phyloP scores from a whole-genome alignment of 176 grass and related monocot genomes.

The Aegilops longissima region DNA sequence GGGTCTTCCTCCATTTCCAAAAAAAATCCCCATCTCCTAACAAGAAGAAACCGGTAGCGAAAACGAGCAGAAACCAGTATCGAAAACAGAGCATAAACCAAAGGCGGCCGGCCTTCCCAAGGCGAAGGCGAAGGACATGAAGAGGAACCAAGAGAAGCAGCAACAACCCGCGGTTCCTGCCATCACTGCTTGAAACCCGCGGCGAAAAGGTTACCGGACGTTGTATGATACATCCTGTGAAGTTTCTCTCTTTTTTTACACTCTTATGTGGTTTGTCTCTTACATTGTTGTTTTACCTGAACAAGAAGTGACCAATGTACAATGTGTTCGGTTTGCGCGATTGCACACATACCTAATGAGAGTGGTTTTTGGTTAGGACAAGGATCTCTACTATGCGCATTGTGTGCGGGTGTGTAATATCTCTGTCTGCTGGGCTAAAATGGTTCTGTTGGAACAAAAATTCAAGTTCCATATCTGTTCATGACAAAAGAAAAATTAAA shows the following conservation, averaged over 20 bases:
- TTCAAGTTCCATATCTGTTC: not conserved
- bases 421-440: slow-evolving; percentile 28
- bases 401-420: slow-evolving; percentile 50
- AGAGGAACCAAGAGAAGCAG: slow-evolving; percentile 45
- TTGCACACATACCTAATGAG: slow-evolving; percentile 40
- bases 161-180: slow-evolving; percentile 24
- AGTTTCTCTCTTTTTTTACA: not conserved
- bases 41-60: slow-evolving; percentile 38
- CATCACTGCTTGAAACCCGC: slow-evolving; percentile 20
- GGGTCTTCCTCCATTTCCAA: too few relatives aligned
- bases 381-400: slow-evolving; percentile 39
- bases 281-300: slow-evolving; percentile 12
- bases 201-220: not conserved
- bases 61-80: slow-evolving; percentile 37
- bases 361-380: slow-evolving; percentile 45
- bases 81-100: slow-evolving; percentile 39
- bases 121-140: slow-evolving; percentile 47
- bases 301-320: slow-evolving; percentile 23
- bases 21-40: slow-evolving; percentile 42
- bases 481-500: not conserved
- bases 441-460: slow-evolving; percentile 30
- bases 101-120: slow-evolving; percentile 38
- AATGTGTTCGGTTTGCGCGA: slow-evolving; percentile 42
- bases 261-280: not conserved
- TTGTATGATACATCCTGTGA: slow-evolving; percentile 50